Evolutionary conservation across 345 rosid species (phyloP).

Genomic region (Acer saccharum): DNA sequence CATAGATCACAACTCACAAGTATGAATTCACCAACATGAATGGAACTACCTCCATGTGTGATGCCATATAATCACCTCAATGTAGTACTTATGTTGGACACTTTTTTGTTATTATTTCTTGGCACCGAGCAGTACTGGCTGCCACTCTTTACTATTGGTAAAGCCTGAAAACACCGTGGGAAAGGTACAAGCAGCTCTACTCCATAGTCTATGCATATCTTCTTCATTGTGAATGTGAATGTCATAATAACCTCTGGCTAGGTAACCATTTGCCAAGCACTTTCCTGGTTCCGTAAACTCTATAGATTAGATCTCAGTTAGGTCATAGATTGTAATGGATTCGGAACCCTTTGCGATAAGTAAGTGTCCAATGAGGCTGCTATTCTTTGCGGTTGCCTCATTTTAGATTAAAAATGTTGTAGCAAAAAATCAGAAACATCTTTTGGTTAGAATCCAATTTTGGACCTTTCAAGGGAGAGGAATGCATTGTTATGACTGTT

Average conservation of each 20-base stretch:
- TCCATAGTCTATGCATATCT: background rate
- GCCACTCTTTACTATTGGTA: background rate
- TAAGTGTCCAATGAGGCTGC: background rate
- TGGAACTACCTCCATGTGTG: background rate
- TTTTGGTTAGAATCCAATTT: no score
- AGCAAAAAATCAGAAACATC: background rate
- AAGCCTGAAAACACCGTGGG: background rate
- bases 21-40: background rate
- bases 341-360: background rate
- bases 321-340: background rate
- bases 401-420: background rate
- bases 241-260: background rate
- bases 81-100: background rate
- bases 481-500: no score
- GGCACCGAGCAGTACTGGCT: background rate
- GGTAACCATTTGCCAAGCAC: background rate
- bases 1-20: background rate
- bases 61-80: background rate
- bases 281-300: background rate
- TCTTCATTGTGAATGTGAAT: background rate
- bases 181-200: background rate
- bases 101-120: background rate
- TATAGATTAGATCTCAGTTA: background rate
- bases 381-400: background rate
- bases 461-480: no score